Conservation (phyloP, 176 grass and related monocot species). For the Oryza punctata region DNA sequence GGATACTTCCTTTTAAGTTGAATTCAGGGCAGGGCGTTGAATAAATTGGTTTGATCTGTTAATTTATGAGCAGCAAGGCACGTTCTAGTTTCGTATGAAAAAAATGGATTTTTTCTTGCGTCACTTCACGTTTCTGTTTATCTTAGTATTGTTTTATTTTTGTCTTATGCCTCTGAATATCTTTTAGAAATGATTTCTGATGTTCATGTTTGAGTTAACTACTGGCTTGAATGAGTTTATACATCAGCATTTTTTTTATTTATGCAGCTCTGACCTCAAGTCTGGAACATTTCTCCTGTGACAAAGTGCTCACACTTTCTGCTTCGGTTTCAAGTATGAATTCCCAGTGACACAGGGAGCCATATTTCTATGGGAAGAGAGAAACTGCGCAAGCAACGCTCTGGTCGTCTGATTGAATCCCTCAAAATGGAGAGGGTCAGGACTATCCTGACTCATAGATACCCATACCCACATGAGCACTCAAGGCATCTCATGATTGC, state of each 20-base stretch:
- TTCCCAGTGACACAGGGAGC: constrained; percentile 6
- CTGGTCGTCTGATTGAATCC: constrained; percentile 74
- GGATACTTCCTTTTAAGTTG: constrained; percentile 9
- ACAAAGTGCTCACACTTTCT: not conserved
- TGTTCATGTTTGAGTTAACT: constrained; percentile 12
- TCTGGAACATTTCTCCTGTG: constrained; percentile 17
- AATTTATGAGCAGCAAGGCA: not conserved
- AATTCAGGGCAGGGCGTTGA: not conserved
- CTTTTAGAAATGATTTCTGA: constrained; percentile 4
- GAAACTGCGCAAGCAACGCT: constrained; percentile 57
- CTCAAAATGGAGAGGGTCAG: constrained; percentile 87
- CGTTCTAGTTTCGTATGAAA: not conserved
- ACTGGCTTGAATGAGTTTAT: not conserved
- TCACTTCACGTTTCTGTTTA: not conserved
- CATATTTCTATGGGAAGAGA: constrained; percentile 46
- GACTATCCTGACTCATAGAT: constrained; percentile 79
- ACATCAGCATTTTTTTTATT: constrained; percentile 4
- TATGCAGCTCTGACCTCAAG: constrained; percentile 28
- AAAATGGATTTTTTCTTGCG: not conserved
- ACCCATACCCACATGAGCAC: constrained; percentile 90
- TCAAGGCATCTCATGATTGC: constrained; percentile 87
- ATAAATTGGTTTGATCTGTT: constrained; percentile 9
- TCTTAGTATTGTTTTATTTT: not conserved
- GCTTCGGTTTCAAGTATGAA: constrained; percentile 17
- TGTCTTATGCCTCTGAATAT: not conserved